phyloP scores from a whole-genome alignment of 345 rosid genomes.

The Eucalyptus rudis region DNA sequence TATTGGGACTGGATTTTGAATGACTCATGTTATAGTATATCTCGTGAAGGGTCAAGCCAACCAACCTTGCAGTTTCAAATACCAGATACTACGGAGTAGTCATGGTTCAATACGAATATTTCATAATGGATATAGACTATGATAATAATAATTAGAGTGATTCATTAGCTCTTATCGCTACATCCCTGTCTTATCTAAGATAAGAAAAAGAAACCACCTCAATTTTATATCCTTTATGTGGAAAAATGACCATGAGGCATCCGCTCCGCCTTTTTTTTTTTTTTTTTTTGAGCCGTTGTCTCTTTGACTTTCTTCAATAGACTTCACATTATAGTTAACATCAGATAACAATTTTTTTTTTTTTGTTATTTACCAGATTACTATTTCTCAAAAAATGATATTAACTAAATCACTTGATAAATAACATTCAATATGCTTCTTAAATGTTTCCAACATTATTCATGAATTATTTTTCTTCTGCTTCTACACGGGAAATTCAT shows the following conservation, averaged over 20 bases:
- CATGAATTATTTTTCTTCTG: not conserved
- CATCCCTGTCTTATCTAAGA: no score
- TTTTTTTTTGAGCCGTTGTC: not conserved
- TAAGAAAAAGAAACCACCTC: not conserved
- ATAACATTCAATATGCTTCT: not conserved
- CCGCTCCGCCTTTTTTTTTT: not conserved
- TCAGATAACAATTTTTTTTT: not conserved
- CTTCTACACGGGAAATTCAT: not conserved
- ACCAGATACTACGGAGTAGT: accelerated
- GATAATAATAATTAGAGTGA: not conserved
- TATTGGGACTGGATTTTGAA: not conserved
- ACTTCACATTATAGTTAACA: not conserved
- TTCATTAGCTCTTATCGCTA: not conserved
- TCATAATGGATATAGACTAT: not conserved
- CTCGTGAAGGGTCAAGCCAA: not conserved
- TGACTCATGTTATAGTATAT: not conserved
- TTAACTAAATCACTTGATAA: not conserved
- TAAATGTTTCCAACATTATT: not conserved
- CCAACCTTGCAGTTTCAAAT: not conserved
- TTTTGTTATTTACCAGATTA: not conserved
- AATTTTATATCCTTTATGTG: not conserved
- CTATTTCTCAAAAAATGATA: not conserved
- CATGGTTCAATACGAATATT: not conserved
- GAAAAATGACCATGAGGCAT: not conserved
- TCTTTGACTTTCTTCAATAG: not conserved